A percentile compares a stretch with the other conserved stretches of the same genome.
These are phyloP conservation scores for Quercus suber DNA, from an alignment of 306 rosid genomes.

Conservation along the genomic window DNA sequence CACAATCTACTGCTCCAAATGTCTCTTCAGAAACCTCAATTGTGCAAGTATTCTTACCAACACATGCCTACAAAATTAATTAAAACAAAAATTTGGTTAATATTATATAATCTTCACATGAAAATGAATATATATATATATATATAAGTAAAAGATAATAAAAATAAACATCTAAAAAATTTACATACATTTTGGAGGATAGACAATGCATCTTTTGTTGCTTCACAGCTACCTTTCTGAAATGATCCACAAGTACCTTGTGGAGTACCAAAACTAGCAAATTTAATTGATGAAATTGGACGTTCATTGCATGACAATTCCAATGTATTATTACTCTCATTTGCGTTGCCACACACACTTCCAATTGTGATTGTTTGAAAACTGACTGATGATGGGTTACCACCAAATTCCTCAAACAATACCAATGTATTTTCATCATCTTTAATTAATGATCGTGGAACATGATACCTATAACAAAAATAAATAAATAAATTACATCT, in stretches of 20 bases:
- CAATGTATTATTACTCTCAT: conserved; percentile 32
- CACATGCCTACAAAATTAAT: conserved; percentile 27
- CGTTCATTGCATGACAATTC: conserved; percentile 42
- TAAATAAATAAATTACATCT: neutral
- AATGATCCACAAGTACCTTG: conserved; percentile 46
- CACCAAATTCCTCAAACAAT: conserved; percentile 60
- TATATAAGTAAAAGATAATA: neutral
- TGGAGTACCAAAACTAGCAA: conserved; percentile 53
- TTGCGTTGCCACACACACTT: conserved; percentile 29
- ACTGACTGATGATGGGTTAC: conserved; percentile 37
- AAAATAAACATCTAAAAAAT: neutral
- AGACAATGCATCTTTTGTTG: conserved; percentile 13
- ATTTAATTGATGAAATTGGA: conserved; percentile 35
- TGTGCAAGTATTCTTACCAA: conserved; percentile 44
- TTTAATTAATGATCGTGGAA: conserved; percentile 36
- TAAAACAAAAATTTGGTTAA: too few species aligned
- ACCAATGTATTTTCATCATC: conserved; percentile 39
- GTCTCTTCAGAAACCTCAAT: conserved; percentile 34
- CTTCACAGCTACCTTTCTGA: conserved; percentile 33
- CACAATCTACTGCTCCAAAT: conserved; percentile 40
- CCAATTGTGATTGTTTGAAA: conserved; percentile 33
- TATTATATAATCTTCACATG: too few species aligned
- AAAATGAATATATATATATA: neutral
- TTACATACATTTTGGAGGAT: conserved; percentile 20
- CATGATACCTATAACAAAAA: conserved; percentile 41